phyloP scores from a whole-genome alignment of 192 early-diverging fungal species.

The Podochytrium sp. region DNA sequence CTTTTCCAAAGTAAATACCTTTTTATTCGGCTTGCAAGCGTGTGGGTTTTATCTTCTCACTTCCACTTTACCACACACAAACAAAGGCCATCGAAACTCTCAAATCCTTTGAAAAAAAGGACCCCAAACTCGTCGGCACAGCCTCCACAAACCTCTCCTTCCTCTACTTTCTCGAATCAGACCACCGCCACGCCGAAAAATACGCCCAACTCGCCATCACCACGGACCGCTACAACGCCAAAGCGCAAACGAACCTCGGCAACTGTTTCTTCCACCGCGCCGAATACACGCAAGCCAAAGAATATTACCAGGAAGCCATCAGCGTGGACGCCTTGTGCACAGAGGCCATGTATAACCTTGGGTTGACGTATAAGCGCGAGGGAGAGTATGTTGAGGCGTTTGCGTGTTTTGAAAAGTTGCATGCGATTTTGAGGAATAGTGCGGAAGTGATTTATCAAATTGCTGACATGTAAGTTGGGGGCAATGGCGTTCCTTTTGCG shows the following conservation, averaged over 20 bases:
- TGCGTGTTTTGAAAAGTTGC: constrained; percentile 63
- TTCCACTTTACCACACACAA: too few relatives aligned
- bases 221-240: constrained; percentile 62
- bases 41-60: too few relatives aligned
- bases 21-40: neutral
- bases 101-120: constrained; percentile 62
- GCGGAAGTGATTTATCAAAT: constrained; percentile 64
- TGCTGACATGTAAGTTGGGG: constrained; percentile 61
- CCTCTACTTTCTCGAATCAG: constrained; percentile 61
- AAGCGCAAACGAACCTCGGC: constrained; percentile 60
- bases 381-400: constrained; percentile 47
- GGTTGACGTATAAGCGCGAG: constrained; percentile 51
- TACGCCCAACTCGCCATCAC: constrained; percentile 60
- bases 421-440: constrained; percentile 57
- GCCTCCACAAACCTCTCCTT: constrained; percentile 65
- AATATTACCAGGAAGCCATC: constrained; percentile 58
- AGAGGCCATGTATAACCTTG: constrained; percentile 65
- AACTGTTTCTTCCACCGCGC: constrained; percentile 47
- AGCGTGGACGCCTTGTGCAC: constrained; percentile 61
- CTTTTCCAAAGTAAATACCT: constrained; percentile 41
- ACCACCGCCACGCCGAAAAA: constrained; percentile 54
- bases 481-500: too few relatives aligned
- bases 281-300: constrained; percentile 53
- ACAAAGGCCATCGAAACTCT: constrained; percentile 54
- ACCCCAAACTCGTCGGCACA: constrained; percentile 55